Conservation (phyloP, 1,284 basidiomycete genomes). For the Entoloma clypeatum region DNA sequence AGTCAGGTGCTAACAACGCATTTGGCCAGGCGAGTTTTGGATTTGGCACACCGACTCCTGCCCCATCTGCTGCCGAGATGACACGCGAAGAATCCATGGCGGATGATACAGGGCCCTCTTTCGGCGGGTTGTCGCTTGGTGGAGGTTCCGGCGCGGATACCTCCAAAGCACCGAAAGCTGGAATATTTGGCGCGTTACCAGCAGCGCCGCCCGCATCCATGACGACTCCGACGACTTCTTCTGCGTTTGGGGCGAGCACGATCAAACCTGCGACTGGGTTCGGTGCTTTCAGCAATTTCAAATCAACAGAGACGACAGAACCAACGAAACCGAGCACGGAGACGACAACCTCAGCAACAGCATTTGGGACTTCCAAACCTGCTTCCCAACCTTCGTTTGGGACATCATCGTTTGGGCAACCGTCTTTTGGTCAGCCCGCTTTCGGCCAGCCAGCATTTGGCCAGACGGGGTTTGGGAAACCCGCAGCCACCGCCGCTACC, state of each 20-base stretch:
- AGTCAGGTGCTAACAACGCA: conserved; percentile 18
- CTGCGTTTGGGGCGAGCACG: conserved; percentile 26
- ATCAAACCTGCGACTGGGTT: conserved; percentile 38
- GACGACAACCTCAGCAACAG: conserved; percentile 18
- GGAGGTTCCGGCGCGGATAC: conserved; percentile 15
- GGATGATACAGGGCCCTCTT: conserved; percentile 29
- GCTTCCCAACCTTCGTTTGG: too few species aligned
- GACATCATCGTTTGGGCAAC: conserved; percentile 32
- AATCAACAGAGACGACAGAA: conserved; percentile 9
- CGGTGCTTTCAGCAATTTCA: conserved; percentile 30
- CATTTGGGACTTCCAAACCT: conserved; percentile 23
- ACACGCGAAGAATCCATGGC: conserved; percentile 35
- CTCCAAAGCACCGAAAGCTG: conserved; percentile 21
- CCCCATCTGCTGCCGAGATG: conserved; percentile 19
- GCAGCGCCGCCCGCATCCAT: conserved; percentile 15
- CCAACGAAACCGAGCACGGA: conserved; percentile 6
- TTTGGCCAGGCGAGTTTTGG: conserved; percentile 28
- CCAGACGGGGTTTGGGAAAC: conserved; percentile 23
- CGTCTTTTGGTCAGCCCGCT: conserved; percentile 26
- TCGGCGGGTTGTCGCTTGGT: conserved; percentile 37
- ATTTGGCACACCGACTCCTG: conserved; percentile 16
- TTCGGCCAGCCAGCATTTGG: conserved; percentile 31
- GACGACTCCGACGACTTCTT: conserved; percentile 16
- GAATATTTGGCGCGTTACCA: conserved; percentile 34
- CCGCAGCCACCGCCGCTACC: conserved; percentile 19